Conservation (phyloP, 768 basidiomycete genomes). For the Pluteus cervinus region DNA sequence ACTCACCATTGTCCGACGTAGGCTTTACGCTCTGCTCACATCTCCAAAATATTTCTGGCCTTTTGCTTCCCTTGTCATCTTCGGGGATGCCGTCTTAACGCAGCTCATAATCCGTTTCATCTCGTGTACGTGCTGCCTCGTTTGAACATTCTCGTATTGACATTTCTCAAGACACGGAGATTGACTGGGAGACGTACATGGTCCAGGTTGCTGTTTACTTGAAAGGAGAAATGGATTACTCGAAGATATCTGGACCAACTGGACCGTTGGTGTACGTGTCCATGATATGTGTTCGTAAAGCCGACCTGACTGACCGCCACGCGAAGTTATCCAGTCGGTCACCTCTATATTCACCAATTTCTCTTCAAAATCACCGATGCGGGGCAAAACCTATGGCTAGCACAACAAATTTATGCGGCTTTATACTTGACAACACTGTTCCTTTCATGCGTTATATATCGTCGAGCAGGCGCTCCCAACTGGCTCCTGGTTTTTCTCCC, state of each 20-base stretch:
- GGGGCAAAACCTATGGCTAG: conserved; percentile 53
- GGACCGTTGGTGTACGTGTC: conserved; percentile 81
- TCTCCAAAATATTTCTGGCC: conserved; percentile 61
- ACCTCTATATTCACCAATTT: conserved; percentile 74
- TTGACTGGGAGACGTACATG: conserved; percentile 98
- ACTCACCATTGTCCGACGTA: conserved; percentile 11
- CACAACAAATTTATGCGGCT: conserved; percentile 73
- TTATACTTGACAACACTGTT: conserved; percentile 67
- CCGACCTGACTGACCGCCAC: conserved; percentile 2
- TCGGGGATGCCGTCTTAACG: conserved; percentile 76
- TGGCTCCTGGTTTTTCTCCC: conserved; percentile 69
- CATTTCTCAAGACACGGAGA: conserved; percentile 78
- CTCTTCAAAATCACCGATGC: conserved; percentile 59
- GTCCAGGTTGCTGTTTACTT: conserved; percentile 75
- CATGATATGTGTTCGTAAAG: conserved; percentile 3
- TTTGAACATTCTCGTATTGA: conserved; percentile 4
- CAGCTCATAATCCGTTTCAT: conserved; percentile 75
- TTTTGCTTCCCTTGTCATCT: conserved; percentile 55
- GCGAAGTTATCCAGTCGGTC: conserved; percentile 89
- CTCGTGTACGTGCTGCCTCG: conserved; percentile 56
- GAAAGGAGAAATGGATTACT: conserved; percentile 80
- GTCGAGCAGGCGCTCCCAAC: conserved; percentile 57
- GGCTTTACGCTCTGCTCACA: conserved; percentile 34
- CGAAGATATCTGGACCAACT: conserved; percentile 78
- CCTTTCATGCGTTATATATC: conserved; percentile 66